phyloP scores from a whole-genome alignment of 2,329 filamentous ascomycete genomes.

The Didymella pomorum region DNA sequence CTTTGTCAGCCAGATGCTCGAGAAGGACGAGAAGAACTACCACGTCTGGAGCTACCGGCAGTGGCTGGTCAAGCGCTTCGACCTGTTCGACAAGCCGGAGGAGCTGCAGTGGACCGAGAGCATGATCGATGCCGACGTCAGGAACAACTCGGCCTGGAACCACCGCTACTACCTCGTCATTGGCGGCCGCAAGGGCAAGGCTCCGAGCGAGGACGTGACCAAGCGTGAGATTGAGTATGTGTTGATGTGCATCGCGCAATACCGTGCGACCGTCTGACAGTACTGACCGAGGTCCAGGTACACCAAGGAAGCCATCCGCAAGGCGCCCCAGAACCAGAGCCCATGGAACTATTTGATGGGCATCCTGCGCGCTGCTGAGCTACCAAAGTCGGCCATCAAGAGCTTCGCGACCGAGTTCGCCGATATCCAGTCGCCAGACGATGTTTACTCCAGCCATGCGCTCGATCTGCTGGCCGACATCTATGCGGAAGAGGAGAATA shows the following conservation, averaged over 20 bases:
- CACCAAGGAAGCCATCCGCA: conserved; percentile 73
- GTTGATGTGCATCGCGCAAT: neutral
- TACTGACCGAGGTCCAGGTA: conserved; percentile 47
- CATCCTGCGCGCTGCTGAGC: conserved; percentile 71
- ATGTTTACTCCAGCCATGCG: conserved; percentile 67
- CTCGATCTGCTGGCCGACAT: conserved; percentile 77
- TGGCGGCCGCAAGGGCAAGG: conserved; percentile 58
- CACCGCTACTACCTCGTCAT: conserved; percentile 96
- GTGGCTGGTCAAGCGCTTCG: conserved; percentile 72
- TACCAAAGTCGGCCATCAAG: conserved; percentile 59
- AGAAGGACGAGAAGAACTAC: conserved; percentile 93
- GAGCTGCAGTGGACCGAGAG: conserved; percentile 76
- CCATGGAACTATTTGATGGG: conserved; percentile 92
- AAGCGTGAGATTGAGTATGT: conserved; percentile 76
- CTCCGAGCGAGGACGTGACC: conserved; percentile 63
- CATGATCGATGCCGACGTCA: conserved; percentile 79
- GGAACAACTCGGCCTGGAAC: conserved; percentile 98
- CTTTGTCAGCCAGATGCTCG: conserved; percentile 83
- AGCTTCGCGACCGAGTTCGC: conserved; percentile 64
- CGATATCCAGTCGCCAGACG: conserved; percentile 56
- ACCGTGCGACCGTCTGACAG: neutral
- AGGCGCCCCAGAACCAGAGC: conserved; percentile 92
- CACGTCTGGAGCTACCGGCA: conserved; percentile 98
- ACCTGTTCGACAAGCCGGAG: conserved; percentile 60
- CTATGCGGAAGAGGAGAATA: conserved; percentile 61